Evolutionary conservation across 2,329 filamentous ascomycete species (phyloP), one percentile per base, ranked within the genome.

Genomic region (Chrysosporium queenslandicum): DNA sequence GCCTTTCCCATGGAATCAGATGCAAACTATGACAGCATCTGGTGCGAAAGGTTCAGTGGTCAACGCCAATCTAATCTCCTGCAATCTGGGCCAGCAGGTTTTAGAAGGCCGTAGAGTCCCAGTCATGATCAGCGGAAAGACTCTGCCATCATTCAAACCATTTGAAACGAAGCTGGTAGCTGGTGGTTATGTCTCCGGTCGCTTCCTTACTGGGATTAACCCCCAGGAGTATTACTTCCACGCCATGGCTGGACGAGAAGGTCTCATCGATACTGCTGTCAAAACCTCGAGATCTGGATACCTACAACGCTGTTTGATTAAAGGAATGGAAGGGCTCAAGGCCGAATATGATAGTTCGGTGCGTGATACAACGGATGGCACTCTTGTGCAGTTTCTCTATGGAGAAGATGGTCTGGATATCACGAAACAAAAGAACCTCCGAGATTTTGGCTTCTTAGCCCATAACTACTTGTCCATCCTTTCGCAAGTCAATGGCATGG

Each of bases 151-250:
- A 63, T 98, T 97, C 73, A 86, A 82, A 63, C 86, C 90, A 0
- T 97, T 86, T 63, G 92, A 98, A 61, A 91, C 90, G 0, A 82
- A 89, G 59, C 79, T 94, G 5, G 79, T 89, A 60, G 92, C 92
- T 48, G 90, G 90, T 62, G 92, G 92, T 16, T 98, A 94, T 70
- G 87, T 98, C 58, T 86, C 87, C 46, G 88, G 94, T 64, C 88
- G 92, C 66, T 98, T 98, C 79, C 85, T 98, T 76, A 98, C 94
- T 21, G 92, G 92, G 55, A 92, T 98, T 56, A 83, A 91, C 51
- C 92, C 92, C 3, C 92, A 98, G 64, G 94, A 98, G 67, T 98
- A 96, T 69, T 98, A 91, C 68, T 98, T 98, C 76, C 92, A 98
- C 79, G 89, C 94, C 69, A 98, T 98, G 94, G 92, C 91, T 64